Base-by-base conservation (phyloP, 345 rosid genomes). In the Citrus hindsii region DNA sequence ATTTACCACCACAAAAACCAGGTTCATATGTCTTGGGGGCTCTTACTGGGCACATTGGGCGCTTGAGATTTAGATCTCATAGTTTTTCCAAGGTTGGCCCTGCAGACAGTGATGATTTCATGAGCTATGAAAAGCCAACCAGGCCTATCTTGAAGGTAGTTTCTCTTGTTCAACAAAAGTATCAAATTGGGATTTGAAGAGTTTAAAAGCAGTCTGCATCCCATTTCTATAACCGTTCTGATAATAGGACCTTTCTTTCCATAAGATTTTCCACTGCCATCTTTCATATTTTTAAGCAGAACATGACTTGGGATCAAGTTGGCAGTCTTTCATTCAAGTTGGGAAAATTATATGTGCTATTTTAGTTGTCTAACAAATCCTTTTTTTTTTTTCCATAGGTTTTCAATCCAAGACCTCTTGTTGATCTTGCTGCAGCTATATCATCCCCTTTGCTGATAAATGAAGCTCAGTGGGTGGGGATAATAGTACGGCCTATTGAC, bases 31-130 rank as follows among this genome's bases (percentile, higher is more conserved):
- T 94, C 86, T 85, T 96, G 85, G 99, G 98, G 67, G 98, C 87
- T 79, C 94, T 96, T 68, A 91, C 97, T 27, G 99, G 99, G 69
- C 98, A 91, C 82, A 94, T 96, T 75, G 99, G 99, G 69, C 92
- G 86, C 48, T 84, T 96, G 88, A 92, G 90, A 87, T 90, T 96
- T 80, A 88, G 99, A 83, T 96, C 99, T 79, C 99, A 94, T 86
- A 94, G 92, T 85, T 94, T 86, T 88, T 96, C 99, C 33, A 96
- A 90, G 85, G 97, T 89, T 83, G 97, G 95, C 69, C 99, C 99
- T 38, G 98, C 92, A 40, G 98, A 96, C 78, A 91, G 82, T 84
- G 99, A 94, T 85, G 98, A 96, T 89, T 90, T 96, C 77, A 94
- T 94, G 97, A 94, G 97, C 84, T 90, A 91, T 82, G 99, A 96